Evolutionary conservation across 2,329 filamentous ascomycete genomes (phyloP), one percentile per base, ranked within the genome.

Genomic region (Colletotrichum karsti): DNA sequence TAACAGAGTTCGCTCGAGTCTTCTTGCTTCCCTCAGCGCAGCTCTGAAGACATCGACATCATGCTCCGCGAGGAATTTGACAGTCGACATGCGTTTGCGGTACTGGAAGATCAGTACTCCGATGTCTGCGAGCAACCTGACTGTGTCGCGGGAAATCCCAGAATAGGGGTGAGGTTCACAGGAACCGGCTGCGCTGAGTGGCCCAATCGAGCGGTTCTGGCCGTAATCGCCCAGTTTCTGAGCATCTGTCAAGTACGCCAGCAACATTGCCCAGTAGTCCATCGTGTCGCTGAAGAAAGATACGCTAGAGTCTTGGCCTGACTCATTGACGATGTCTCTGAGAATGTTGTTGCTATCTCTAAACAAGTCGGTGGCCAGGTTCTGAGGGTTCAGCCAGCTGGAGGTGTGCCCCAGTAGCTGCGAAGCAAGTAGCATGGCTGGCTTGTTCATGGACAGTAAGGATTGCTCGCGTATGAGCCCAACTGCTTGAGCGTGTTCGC

Each of bases 261-360:
- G 63, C 1, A 74, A 61, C 72, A 74, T 73, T 2, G 67, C 67
- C 73, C 73, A 74, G 30, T 73, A 74, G 6, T 72, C 70, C 69
- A 74, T 65, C 0, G 69, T 66, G 2, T 70, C 64, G n/a, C 46
- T 59, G 53, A 74, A 71, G 35, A 74, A 72, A 1, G 67, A 22
- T 0, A 51, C 30, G 7, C 44, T 26, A 1, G 51, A 24, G 7
- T 69, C 48, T 5, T 35, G 18, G 3, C 39, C 20, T 1, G 46
- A 24, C 0, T 54, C 44, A 24, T 22, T 18, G 9, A 56, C 9
- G 7, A 55, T 12, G 30, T 53, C 42, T 24, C 57, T 9, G 0
- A 65, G 44, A 10, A 59, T 65, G 2, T 22, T 65, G 24, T 54
- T 69, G 33, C 60, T 72, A 4, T 55, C 54, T 0, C 61, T 57